A percentile compares a stretch with the other conserved stretches of the same genome.
Evolutionary conservation across 2,329 filamentous ascomycete species (phyloP).

Genomic region (Verticillium longisporum): DNA sequence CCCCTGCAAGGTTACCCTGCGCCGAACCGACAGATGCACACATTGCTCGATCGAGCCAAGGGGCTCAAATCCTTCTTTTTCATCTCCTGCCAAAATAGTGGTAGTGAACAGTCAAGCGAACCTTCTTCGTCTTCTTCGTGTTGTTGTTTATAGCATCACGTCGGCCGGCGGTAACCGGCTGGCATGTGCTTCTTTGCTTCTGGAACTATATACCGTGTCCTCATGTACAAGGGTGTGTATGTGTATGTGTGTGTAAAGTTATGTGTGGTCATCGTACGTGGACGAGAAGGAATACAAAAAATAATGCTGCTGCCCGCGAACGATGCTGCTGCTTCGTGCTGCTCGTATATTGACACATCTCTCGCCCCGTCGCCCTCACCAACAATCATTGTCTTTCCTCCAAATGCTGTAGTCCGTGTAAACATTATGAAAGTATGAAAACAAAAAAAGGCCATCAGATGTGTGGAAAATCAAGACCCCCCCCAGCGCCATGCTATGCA

Average conservation of each 20-base stretch:
- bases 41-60: background rate
- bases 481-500: conserved; percentile 6
- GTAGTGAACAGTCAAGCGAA: background rate
- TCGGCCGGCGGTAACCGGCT: background rate
- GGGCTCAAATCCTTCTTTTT: background rate
- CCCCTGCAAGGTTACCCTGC: background rate
- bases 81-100: background rate
- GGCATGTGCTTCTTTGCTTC: background rate
- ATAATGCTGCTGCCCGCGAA: background rate
- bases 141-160: background rate
- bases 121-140: background rate
- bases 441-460: background rate
- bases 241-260: background rate
- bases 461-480: background rate
- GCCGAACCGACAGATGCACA: background rate
- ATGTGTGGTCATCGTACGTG: too few relatives aligned
- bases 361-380: background rate
- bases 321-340: background rate
- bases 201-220: background rate
- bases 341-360: background rate
- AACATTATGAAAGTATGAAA: background rate
- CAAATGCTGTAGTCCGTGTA: background rate
- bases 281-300: background rate
- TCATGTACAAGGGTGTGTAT: background rate
- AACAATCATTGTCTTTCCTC: background rate